Base-by-base conservation (phyloP, 805 yeast species). In the Wickerhamomyces xylosicus region DNA sequence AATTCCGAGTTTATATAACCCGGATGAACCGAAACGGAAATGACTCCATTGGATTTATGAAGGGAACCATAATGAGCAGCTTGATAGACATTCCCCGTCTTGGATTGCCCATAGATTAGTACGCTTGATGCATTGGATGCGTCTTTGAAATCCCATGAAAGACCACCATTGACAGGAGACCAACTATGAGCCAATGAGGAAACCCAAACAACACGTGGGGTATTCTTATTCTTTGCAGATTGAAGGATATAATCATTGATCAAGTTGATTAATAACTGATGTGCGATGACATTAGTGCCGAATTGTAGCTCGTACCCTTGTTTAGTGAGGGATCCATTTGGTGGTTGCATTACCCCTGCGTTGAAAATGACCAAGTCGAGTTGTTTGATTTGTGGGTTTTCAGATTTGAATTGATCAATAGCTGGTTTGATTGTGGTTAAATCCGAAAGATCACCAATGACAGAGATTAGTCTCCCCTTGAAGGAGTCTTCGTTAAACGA, bases 251-350 rank as follows among this genome's bases (percentile, higher is more conserved):
- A 42, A 8, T 69, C 68, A 19, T 56, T 57, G 35, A 69, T 48
- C 19, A 58, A 49, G 39, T 59, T 59, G 43, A 69, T 65, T 17
- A 72, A 52, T n/a, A 69, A 48, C 38, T 61, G 67, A 20, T 71
- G 69, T 2, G 69, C 77, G 14, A 73, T 45, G 16, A 50, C 62
- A 49, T 72, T 73, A 16, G 66, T 63, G 9, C 73, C 77, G 32
- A 69, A 52, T 38, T 66, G 71, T 29, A 57, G 39, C 37, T 72
- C 77, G 40, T 56, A 62, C 8, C 72, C 74, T 51, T 72, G 74
- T 10, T 37, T 50, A 4, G 75, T 61, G 25, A 41, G 42, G 8
- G 63, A 45, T 1, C 61, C 65, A 19, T 36, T 37, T 3, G 70
- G 65, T 3, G 67, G 66, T 9, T 39, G 41, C 67, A 66, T 64